Conservation (phyloP, 768 basidiomycete genomes). For the Serendipita sp. region DNA sequence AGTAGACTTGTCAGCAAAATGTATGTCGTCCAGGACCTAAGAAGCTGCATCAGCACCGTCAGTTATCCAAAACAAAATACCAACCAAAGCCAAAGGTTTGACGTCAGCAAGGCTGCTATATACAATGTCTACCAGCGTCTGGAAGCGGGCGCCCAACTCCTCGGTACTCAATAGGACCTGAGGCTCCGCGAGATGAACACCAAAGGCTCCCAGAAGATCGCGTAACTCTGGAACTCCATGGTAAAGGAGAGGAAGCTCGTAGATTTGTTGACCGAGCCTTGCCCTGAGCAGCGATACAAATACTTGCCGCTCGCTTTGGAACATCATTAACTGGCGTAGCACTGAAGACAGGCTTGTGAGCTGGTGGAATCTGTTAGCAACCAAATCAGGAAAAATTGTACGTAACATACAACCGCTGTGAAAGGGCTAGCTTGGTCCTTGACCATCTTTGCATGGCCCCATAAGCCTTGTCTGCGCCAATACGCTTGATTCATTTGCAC, state of each 20-base stretch:
- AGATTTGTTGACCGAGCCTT: slow-evolving; percentile 50
- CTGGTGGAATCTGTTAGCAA: slow-evolving; percentile 19
- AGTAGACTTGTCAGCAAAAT: slow-evolving; percentile 60
- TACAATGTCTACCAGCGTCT: slow-evolving; percentile 51
- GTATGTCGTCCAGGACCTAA: slow-evolving; percentile 49
- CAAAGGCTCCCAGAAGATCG: slow-evolving; percentile 42
- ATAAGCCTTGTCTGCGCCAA: slow-evolving; percentile 58
- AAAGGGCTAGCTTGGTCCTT: slow-evolving; percentile 50
- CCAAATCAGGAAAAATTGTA: neutral
- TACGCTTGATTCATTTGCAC: slow-evolving; percentile 52
- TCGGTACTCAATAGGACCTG: slow-evolving; percentile 38
- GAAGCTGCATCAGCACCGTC: neutral
- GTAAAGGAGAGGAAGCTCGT: slow-evolving; percentile 52
- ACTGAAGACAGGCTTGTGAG: slow-evolving; percentile 53
- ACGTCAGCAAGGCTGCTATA: slow-evolving; percentile 54
- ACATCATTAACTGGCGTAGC: slow-evolving; percentile 57
- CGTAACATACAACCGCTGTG: slow-evolving; percentile 34
- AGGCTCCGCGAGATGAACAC: slow-evolving; percentile 33
- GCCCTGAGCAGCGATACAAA: slow-evolving; percentile 44
- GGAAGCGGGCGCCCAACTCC: slow-evolving; percentile 53
- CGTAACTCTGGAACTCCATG: slow-evolving; percentile 53
- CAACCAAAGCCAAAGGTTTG: slow-evolving; percentile 39
- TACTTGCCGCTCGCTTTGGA: slow-evolving; percentile 48
- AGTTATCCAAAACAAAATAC: neutral
- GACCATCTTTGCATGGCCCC: slow-evolving; percentile 65